phyloP scores from a whole-genome alignment of 208 protist genomes.

The Leishmania aethiopica region DNA sequence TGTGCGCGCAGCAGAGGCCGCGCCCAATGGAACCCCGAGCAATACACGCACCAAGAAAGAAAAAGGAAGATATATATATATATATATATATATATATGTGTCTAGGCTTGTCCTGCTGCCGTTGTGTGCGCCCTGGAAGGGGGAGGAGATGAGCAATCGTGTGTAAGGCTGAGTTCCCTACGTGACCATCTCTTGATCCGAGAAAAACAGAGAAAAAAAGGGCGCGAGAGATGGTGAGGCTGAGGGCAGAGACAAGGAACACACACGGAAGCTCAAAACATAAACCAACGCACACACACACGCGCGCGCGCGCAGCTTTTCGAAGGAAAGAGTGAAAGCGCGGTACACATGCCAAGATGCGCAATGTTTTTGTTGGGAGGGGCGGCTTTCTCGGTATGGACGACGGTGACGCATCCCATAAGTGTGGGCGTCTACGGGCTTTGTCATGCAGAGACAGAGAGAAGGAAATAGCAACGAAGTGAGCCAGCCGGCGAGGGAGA shows the following conservation, averaged over 20 bases:
- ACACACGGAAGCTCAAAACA: neutral
- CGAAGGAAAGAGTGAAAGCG: neutral
- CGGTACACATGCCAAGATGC: neutral
- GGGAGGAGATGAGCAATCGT: neutral
- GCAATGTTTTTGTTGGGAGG: too few species aligned
- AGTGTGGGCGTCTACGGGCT: neutral
- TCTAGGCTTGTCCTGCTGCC: too few species aligned
- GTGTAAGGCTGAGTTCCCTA: neutral
- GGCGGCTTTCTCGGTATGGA: too few species aligned
- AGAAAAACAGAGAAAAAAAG: neutral
- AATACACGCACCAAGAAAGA: too few species aligned
- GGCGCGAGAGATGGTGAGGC: neutral
- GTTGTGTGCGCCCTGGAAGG: neutral
- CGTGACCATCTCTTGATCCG: neutral
- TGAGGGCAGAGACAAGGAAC: neutral
- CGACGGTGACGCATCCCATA: neutral
- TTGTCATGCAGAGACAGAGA: neutral
- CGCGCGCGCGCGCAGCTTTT: neutral
- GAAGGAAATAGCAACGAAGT: neutral
- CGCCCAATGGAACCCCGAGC: too few species aligned
- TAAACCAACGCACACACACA: neutral
- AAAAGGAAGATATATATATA: too few species aligned
- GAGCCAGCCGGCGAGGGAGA: neutral
- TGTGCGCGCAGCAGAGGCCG: too few species aligned
- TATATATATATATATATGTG: too few species aligned